Conservation (phyloP, 108 stramenopile genomes). For the Fragilaria radians region DNA sequence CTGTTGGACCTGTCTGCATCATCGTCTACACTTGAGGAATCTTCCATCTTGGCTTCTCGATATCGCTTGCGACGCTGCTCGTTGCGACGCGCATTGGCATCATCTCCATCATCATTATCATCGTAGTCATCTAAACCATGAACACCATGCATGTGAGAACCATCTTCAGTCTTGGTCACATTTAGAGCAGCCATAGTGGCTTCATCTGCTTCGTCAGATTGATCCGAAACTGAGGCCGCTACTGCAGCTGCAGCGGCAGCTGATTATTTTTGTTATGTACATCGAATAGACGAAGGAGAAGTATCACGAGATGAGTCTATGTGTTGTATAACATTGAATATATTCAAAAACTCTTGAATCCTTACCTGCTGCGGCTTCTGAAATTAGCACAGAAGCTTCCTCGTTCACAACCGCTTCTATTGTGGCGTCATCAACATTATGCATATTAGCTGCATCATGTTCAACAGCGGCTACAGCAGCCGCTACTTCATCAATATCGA, state of each 20-base stretch:
- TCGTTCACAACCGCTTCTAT: background rate
- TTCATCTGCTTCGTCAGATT: slow-evolving; percentile 20
- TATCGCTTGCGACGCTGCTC: slow-evolving; percentile 46
- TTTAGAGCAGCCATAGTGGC: slow-evolving; percentile 21
- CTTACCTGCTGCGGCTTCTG: slow-evolving; percentile 9
- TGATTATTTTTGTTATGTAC: background rate
- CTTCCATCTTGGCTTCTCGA: slow-evolving; percentile 36
- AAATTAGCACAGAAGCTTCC: slow-evolving; percentile 6
- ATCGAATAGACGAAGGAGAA: too few species aligned
- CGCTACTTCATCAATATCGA: slow-evolving; percentile 13
- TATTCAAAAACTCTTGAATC: background rate
- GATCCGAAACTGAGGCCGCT: slow-evolving; percentile 11
- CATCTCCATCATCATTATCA: slow-evolving; percentile 7
- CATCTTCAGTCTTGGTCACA: background rate
- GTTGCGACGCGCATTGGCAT: slow-evolving; percentile 24
- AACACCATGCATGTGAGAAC: background rate
- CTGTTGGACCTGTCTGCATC: slow-evolving; percentile 10
- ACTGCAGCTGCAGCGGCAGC: slow-evolving; percentile 17
- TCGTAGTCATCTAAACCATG: slow-evolving; percentile 15
- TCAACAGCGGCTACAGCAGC: slow-evolving; percentile 19
- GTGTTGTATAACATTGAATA: background rate
- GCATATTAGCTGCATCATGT: background rate
- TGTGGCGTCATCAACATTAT: background rate
- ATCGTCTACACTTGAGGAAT: slow-evolving; percentile 5
- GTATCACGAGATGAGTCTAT: background rate